Conservation (phyloP, 2,329 filamentous ascomycete species). For the Neonectria hederae region DNA sequence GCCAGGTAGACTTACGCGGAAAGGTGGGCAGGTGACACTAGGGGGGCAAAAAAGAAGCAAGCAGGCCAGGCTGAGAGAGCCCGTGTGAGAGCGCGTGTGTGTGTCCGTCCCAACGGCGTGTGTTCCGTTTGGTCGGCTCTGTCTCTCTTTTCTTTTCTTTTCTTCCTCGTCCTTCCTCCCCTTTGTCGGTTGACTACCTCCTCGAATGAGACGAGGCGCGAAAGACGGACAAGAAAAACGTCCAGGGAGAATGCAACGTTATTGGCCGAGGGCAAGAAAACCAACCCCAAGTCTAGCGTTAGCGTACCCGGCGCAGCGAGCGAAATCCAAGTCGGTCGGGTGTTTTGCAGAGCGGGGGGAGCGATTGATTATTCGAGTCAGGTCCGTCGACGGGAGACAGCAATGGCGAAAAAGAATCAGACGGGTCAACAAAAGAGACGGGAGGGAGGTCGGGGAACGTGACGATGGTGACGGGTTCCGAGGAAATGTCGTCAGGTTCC, state of each 20-base stretch:
- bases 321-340: conserved; percentile 23
- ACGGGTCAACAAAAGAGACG: conserved; percentile 1
- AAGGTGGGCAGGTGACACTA: conserved; percentile 19
- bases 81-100: not conserved
- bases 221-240: conserved; percentile 6
- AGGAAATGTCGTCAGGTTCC: conserved; percentile 7
- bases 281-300: conserved; percentile 21
- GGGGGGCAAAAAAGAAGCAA: conserved; percentile 7
- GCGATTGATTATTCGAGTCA: conserved; percentile 35
- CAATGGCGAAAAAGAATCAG: conserved; percentile 12
- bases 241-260: conserved; percentile 8
- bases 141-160: not conserved
- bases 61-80: conserved; percentile 6
- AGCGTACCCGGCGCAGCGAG: conserved; percentile 22
- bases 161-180: not conserved
- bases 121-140: conserved; percentile 19
- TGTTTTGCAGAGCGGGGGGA: conserved; percentile 13
- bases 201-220: conserved; percentile 4
- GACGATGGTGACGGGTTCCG: not conserved
- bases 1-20: not conserved
- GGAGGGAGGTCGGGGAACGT: not conserved
- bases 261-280: conserved; percentile 11
- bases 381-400: too few species aligned
- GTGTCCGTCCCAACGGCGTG: conserved; percentile 9
- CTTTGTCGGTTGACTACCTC: not conserved